A percentile compares a stretch with the other conserved stretches of the same genome.
Evolutionary conservation across 371 early-diverging fungal genomes (phyloP).

Genomic region (Lichtheimia ramosa): DNA sequence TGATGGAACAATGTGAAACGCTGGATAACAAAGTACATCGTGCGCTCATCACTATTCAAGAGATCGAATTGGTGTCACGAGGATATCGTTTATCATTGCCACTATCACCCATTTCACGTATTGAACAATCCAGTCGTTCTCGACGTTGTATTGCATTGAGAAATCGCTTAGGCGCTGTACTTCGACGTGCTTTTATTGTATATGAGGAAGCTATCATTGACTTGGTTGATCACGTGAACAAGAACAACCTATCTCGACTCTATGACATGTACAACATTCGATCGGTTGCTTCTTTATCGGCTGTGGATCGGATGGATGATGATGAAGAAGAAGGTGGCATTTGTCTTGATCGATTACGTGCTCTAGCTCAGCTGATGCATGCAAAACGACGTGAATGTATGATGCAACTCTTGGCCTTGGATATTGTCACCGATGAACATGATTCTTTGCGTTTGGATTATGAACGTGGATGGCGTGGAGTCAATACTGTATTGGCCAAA

Average conservation of each 20-base stretch:
- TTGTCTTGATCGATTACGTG: constrained; percentile 40
- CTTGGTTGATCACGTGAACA: constrained; percentile 35
- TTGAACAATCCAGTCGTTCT: constrained; percentile 59
- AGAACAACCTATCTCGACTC: constrained; percentile 25
- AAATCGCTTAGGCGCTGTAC: constrained; percentile 22
- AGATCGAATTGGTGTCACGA: constrained; percentile 72
- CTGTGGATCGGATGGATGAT: constrained; percentile 20
- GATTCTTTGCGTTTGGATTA: constrained; percentile 30
- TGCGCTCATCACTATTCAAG: constrained; percentile 65
- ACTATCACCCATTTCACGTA: constrained; percentile 64
- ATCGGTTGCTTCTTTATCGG: constrained; percentile 36
- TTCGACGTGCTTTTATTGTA: constrained; percentile 41
- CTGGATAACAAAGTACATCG: constrained; percentile 63
- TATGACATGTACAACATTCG: constrained; percentile 52
- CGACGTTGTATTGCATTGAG: constrained; percentile 52
- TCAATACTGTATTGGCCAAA: constrained; percentile 29
- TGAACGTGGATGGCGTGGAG: constrained; percentile 28
- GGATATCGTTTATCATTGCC: constrained; percentile 69
- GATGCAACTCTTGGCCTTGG: constrained; percentile 43
- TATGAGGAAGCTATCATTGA: constrained; percentile 47
- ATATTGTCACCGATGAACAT: constrained; percentile 33
- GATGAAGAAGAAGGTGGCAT: constrained; percentile 12
- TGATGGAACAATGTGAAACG: constrained; percentile 52
- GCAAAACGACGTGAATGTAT: constrained; percentile 49
- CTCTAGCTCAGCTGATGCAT: constrained; percentile 43